Evolutionary conservation across 2,329 filamentous ascomycete genomes (phyloP).

Genomic region (Trichophyton mentagrophytes): DNA sequence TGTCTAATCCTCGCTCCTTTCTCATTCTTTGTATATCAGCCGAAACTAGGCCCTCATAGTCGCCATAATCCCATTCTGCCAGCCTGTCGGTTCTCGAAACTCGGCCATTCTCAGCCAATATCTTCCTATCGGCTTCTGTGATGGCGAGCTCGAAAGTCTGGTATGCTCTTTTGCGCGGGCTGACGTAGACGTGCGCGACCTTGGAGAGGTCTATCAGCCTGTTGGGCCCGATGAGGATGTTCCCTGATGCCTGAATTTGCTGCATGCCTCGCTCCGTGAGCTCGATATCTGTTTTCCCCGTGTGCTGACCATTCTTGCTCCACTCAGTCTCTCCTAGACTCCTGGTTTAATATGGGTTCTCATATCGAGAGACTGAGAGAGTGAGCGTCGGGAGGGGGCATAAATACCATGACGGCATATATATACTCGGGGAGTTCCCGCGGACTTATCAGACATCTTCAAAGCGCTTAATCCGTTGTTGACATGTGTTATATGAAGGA

Average conservation of each 20-base stretch:
- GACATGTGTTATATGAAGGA: too few relatives aligned
- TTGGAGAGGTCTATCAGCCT: constrained; percentile 41
- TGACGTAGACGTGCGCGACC: constrained; percentile 38
- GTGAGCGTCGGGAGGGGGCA: neutral
- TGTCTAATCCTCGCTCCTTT: constrained; percentile 36
- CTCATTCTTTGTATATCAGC: constrained; percentile 39
- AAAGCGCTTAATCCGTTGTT: neutral
- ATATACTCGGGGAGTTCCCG: constrained; percentile 26
- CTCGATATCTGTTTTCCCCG: constrained; percentile 33
- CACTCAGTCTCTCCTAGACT: constrained; percentile 34
- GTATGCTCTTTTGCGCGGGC: constrained; percentile 38
- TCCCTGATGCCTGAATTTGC: constrained; percentile 36
- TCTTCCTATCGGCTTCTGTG: constrained; percentile 17
- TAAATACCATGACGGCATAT: constrained; percentile 27
- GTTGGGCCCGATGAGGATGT: constrained; percentile 37
- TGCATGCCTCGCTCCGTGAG: constrained; percentile 30
- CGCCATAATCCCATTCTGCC: constrained; percentile 51
- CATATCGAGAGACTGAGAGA: neutral
- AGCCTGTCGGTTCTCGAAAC: constrained; percentile 41
- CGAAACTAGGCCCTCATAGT: constrained; percentile 47
- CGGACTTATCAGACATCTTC: constrained; percentile 28
- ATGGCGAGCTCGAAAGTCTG: constrained; percentile 39
- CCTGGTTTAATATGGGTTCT: neutral
- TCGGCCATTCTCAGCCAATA: constrained; percentile 18
- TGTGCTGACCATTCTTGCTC: constrained; percentile 37